phyloP scores from a whole-genome alignment of 192 early-diverging fungal species.

The Coemansia sp. region DNA sequence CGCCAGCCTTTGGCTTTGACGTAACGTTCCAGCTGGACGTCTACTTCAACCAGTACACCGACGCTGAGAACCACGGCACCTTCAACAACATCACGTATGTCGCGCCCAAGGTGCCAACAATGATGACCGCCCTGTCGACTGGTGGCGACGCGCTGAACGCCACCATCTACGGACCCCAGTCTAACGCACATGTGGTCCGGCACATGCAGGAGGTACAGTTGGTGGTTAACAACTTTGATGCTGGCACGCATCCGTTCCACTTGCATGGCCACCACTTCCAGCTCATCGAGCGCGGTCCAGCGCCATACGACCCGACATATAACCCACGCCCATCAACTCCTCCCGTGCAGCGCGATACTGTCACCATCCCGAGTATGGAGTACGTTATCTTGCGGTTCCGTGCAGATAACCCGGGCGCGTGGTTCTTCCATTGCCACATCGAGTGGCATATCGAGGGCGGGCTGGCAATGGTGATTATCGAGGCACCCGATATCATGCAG shows the following conservation, averaged over 20 bases:
- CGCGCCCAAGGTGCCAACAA: conserved; percentile 62
- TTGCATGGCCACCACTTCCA: conserved; percentile 85
- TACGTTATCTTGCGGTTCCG: conserved; percentile 72
- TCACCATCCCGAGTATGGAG: conserved; percentile 66
- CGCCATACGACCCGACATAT: conserved; percentile 57
- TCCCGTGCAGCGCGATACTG: conserved; percentile 74
- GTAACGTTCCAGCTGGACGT: conserved; percentile 59
- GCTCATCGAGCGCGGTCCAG: conserved; percentile 64
- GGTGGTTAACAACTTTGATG: conserved; percentile 73
- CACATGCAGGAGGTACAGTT: conserved; percentile 69
- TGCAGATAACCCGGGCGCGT: conserved; percentile 80
- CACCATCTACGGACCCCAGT: conserved; percentile 64
- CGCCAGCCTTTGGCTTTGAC: conserved; percentile 51
- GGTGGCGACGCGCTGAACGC: conserved; percentile 54
- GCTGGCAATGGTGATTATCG: conserved; percentile 67
- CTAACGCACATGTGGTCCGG: conserved; percentile 62
- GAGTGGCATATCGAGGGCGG: conserved; percentile 66
- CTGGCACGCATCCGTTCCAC: conserved; percentile 77
- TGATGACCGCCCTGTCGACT: conserved; percentile 66
- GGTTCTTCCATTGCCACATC: conserved; percentile 85
- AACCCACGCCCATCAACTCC: conserved; percentile 45
- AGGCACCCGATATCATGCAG: conserved; percentile 69
- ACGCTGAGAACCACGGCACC: conserved; percentile 76
- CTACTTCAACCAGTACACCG: conserved; percentile 62
- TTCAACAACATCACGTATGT: conserved; percentile 78